Base-by-base conservation (phyloP, 228 moss, liverwort and hornwort species). In the Sphagnum fallax region DNA sequence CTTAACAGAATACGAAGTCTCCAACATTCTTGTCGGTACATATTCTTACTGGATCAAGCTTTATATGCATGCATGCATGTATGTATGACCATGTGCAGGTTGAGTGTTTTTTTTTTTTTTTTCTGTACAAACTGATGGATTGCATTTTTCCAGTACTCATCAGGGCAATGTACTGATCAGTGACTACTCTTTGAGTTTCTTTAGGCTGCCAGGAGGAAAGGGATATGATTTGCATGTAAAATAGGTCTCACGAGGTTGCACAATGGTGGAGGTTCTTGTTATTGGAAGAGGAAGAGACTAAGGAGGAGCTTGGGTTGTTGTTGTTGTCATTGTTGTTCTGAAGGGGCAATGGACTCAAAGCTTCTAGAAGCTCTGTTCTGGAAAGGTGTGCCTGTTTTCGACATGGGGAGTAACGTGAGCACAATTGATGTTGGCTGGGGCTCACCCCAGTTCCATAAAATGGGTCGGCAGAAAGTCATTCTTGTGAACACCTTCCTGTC, bases 381-480 rank as follows among this genome's bases (percentile, higher is more conserved):
- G 97, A 82, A 80, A 76, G 97, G 97, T 8, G 81, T 97, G 57
- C 97, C 97, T 6, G 90, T 91, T 8, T 97, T 97, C 58, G 90
- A 97, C 62, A 97, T 97, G 97, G 75, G 82, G 16, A 97, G 91
- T 69, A 79, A 87, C 76, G 93, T 97, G 97, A 87, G 87, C 71
- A 93, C 91, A 11, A 71, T 82, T 57, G 97, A 97, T 71, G 97
- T 91, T 51, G 97, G 97, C 13, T 97, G 97, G 97, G 97, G 97
- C 51, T 81, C 93, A 69, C 88, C 88, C 68, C 76, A 75, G 71
- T 97, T 97, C 70, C 97, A 97, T 79, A 88, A 93, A 77, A 97
- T 97, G 97, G 97, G 97, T 47, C 80, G 97, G 51, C 93, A 97
- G 76, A 97, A 97, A 81, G 97, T 97, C 52, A 88, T 93, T 13